These are phyloP conservation scores for Chrysosporium keratinophilum DNA, from an alignment of 2,329 filamentous ascomycete genomes.

Conservation along the genomic window DNA sequence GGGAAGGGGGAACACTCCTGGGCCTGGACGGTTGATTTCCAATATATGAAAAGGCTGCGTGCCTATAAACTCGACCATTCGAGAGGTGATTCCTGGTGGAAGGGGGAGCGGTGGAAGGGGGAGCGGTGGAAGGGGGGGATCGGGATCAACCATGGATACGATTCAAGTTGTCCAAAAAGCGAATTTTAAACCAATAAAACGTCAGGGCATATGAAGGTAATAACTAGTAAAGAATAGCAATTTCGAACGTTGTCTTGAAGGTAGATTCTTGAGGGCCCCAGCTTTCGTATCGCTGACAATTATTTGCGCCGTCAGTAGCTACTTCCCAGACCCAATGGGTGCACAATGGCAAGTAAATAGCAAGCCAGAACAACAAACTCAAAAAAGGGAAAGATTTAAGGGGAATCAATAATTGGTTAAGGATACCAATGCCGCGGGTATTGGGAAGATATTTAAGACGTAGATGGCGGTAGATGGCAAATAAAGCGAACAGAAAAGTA, in stretches of 20 bases:
- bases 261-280: too few relatives aligned
- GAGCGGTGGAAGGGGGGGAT: slow-evolving; percentile 32
- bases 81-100: slow-evolving; percentile 45
- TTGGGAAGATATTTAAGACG: background rate
- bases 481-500: background rate
- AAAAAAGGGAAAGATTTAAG: background rate
- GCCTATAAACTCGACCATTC: slow-evolving; percentile 34
- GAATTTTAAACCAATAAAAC: too few relatives aligned
- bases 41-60: too few relatives aligned
- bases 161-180: too few relatives aligned
- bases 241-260: too few relatives aligned
- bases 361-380: too few relatives aligned
- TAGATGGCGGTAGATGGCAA: background rate
- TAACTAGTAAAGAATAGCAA: too few relatives aligned
- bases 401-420: too few relatives aligned
- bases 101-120: slow-evolving; percentile 45
- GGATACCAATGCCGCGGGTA: background rate
- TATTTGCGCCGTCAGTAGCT: too few relatives aligned
- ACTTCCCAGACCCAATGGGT: background rate
- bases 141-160: background rate
- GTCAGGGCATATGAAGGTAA: too few relatives aligned
- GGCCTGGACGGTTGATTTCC: too few relatives aligned
- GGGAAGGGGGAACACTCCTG: slow-evolving; percentile 20
- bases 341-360: background rate
- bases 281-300: too few relatives aligned